These are phyloP conservation scores for Pseudocohnilembus persalinus DNA, from an alignment of 169 alveolate genomes.

Conservation along the genomic window DNA sequence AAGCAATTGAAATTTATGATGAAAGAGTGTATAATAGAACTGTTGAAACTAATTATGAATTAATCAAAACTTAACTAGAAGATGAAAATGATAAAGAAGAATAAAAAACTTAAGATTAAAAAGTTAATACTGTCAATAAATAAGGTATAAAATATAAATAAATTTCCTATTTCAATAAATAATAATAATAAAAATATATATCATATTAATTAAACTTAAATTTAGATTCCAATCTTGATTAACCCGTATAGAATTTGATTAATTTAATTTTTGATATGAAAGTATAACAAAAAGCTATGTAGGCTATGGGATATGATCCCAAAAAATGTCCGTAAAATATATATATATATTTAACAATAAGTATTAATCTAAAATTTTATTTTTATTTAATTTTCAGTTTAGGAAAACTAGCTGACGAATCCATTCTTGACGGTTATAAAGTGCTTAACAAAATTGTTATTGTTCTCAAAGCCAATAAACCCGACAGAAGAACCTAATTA, in stretches of 20 bases:
- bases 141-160: background rate
- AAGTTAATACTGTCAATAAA: no score
- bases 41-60: slow-evolving; percentile 63
- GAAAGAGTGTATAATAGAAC: slow-evolving; percentile 62
- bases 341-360: no score
- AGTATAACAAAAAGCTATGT: slow-evolving; percentile 66
- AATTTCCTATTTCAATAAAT: no score
- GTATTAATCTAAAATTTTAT: no score
- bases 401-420: slow-evolving; percentile 76
- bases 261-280: slow-evolving; percentile 76
- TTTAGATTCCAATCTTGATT: slow-evolving; percentile 20
- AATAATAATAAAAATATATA: no score
- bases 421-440: slow-evolving; percentile 68
- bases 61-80: slow-evolving; percentile 61
- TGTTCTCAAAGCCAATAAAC: slow-evolving; percentile 55
- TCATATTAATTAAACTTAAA: slow-evolving; percentile 6
- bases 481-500: slow-evolving; percentile 30
- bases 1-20: slow-evolving; percentile 48
- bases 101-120: slow-evolving; percentile 28
- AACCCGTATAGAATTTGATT: slow-evolving; percentile 54
- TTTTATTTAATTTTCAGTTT: slow-evolving; percentile 26
- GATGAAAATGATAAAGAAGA: slow-evolving; percentile 43
- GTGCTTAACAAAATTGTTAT: slow-evolving; percentile 66
- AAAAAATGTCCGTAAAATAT: slow-evolving; percentile 65
- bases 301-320: slow-evolving; percentile 84